Conservation (phyloP, 768 basidiomycete species). For the Tricholoma flavovirens region DNA sequence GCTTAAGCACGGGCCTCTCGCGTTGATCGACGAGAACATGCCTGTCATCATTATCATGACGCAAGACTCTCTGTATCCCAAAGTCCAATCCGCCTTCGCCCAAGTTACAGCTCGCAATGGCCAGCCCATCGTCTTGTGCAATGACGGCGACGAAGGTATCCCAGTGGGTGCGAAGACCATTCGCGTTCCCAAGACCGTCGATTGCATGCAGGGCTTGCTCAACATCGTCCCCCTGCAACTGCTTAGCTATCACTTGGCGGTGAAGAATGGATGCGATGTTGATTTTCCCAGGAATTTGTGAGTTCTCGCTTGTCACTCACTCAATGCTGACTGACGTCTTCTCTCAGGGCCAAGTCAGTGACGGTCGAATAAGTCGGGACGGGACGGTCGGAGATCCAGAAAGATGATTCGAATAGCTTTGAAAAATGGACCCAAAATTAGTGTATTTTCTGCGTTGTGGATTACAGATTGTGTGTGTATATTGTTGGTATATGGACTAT, state of each 20-base stretch:
- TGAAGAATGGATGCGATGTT: constrained; percentile 94
- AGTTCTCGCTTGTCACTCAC: constrained; percentile 25
- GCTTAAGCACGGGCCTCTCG: constrained; percentile 97
- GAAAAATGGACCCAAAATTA: constrained; percentile 16
- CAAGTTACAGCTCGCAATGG: constrained; percentile 99
- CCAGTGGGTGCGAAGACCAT: constrained; percentile 76
- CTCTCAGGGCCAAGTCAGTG: constrained; percentile 65
- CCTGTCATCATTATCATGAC: constrained; percentile 99
- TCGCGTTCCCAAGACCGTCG: constrained; percentile 91
- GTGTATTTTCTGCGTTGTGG: constrained; percentile 15
- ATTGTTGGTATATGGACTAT: neutral
- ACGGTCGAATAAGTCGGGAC: constrained; percentile 56
- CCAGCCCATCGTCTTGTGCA: constrained; percentile 91
- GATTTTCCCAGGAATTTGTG: constrained; percentile 97
- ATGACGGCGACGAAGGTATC: constrained; percentile 84
- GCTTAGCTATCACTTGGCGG: constrained; percentile 92
- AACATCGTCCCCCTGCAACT: constrained; percentile 97
- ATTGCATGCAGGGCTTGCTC: constrained; percentile 90
- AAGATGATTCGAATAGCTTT: neutral
- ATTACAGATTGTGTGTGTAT: neutral
- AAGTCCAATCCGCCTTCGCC: constrained; percentile 92
- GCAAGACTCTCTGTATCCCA: constrained; percentile 95
- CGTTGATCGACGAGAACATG: constrained; percentile 98
- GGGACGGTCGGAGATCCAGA: neutral
- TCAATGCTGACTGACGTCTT: neutral